phyloP scores from a whole-genome alignment of 2,329 filamentous ascomycete genomes.

The Dendryphion nanum region DNA sequence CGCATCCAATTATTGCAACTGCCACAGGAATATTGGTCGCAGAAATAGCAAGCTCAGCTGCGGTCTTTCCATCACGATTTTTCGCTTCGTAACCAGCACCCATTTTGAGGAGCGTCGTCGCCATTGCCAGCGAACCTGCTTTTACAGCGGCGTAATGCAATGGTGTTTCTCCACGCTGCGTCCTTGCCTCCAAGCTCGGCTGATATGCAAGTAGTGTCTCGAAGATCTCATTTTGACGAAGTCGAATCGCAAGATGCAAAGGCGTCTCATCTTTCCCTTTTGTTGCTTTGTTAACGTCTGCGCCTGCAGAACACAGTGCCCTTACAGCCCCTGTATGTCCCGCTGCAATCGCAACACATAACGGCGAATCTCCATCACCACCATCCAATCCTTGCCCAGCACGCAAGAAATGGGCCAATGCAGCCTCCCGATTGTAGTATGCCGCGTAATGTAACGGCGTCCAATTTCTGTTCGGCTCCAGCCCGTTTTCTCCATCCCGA shows the following conservation, averaged over 20 bases:
- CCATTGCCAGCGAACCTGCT: conserved; percentile 18
- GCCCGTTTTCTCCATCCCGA: conserved; percentile 5
- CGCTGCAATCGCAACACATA: conserved; percentile 28
- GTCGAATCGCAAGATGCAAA: conserved; percentile 30
- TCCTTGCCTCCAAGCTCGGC: conserved; percentile 21
- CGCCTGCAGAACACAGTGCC: conserved; percentile 28
- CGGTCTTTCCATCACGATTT: conserved; percentile 18
- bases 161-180: conserved; percentile 26
- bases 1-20: conserved; percentile 30
- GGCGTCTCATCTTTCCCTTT: conserved; percentile 26
- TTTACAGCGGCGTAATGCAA: conserved; percentile 33
- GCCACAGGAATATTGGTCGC: conserved; percentile 27
- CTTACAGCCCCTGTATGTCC: conserved; percentile 24
- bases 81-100: conserved; percentile 26
- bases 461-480: conserved; percentile 27
- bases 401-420: conserved; percentile 29
- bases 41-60: conserved; percentile 28
- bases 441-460: conserved; percentile 31
- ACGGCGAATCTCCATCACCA: conserved; percentile 18
- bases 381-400: conserved; percentile 28
- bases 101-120: conserved; percentile 22
- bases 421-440: conserved; percentile 30
- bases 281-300: conserved; percentile 20
- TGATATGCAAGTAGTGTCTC: conserved; percentile 22
- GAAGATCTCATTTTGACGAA: conserved; percentile 21